Evolutionary conservation across 805 yeast genomes (phyloP), one percentile per base, ranked within the genome.

Genomic region (Saturnispora sanitii): DNA sequence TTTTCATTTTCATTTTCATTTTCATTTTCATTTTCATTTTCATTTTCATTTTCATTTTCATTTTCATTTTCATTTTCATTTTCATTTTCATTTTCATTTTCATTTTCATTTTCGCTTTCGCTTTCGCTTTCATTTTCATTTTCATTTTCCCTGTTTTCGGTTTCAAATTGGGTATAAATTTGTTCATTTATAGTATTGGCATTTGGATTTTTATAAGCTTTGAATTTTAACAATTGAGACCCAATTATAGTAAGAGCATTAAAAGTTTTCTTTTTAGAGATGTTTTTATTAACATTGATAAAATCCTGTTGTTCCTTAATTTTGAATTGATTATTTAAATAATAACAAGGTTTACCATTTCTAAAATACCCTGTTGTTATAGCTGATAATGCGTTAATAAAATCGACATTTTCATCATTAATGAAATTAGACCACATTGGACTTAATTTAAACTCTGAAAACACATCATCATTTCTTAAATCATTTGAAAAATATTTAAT

Each of bases 341-440:
- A 37, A 22, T 15, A 15, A 23, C 34, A 37, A 2, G 40, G 35
- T 22, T 15, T 5, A 18, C 35, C 40, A 30, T 37, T 25, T 30
- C 35, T 12, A 23, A 16, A 29, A 18, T 30, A 30, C 6, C 40
- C 40, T 12, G 35, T 37, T 17, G 31, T 31, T 15, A 37, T 30
- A 8, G 40, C 40, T 11, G 29, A 29, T 4, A 30, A 3, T 4
- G 28, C n/a, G 12, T 37, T 25, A 12, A 22, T 22, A 18, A 37
- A 37, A 30, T 29, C 18, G 5, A 30, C 22, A 11, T 23, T 21
- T n/a, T n/a, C 3, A 16, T 37, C 40, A 23, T 31, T 31, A 8
- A 37, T 25, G 18, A 29, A 37, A 6, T n/a, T 17, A 4, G 12
- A 2, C 34, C 35, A 37, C 35, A 37, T 21, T 18, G 34, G 35